Evolutionary conservation across 176 grass and related monocot species (phyloP), one percentile per base, ranked within the genome.

Genomic region (Hsuehochloa calcarea): DNA sequence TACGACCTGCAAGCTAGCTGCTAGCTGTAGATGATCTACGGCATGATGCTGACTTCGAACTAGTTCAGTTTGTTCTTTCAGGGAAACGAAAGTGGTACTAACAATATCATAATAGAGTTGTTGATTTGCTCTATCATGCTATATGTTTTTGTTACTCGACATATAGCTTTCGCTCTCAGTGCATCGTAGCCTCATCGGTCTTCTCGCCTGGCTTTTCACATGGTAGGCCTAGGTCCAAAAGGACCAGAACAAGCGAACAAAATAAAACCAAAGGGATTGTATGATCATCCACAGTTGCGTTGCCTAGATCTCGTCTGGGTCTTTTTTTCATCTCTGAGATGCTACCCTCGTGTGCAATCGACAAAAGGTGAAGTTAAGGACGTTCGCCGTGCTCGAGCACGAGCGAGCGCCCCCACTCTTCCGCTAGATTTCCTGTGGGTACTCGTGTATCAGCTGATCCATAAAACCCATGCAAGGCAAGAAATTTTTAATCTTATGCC

Each of bases 241-340:
- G 84, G 54, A 15, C 51, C 10, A 4, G 29, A 61, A 70, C n/a
- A n/a, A n/a, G n/a, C n/a, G n/a, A n/a, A n/a, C 77, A 34, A 45
- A 49, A 69, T 89, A 70, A 86, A 75, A n/a, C n/a, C 76, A 79
- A 73, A 79, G 58, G 9, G n/a, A n/a, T 1, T 23, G 16, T 0
- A n/a, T 74, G 38, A 55, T 17, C n/a, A 22, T 39, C 74, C 55
- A 14, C 50, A 5, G 2, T 22, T n/a, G 37, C 56, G 12, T 3
- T 35, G 45, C 10, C 45, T 80, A 73, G 66, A 84, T 88, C 87
- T 88, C 74, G 65, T 44, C n/a, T n/a, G n/a, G n/a, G n/a, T n/a
- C n/a, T n/a, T n/a, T n/a, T n/a, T n/a, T n/a, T 25, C n/a, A 56
- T 43, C 22, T 49, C 50, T 59, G 63, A 47, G 73, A 45, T 75